Conservation (phyloP, 306 rosid species). For the Hylodesmum podocarpum region DNA sequence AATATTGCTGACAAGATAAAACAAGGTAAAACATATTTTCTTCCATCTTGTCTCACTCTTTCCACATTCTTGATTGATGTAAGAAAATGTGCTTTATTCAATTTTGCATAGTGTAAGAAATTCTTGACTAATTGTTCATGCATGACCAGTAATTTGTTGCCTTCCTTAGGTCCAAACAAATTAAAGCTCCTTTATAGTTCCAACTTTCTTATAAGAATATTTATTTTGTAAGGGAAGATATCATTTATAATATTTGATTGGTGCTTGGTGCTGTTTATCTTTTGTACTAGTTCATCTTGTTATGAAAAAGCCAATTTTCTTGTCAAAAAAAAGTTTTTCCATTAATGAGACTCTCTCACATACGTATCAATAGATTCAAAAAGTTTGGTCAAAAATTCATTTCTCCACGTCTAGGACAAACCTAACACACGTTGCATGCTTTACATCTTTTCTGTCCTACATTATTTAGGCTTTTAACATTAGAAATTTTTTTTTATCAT, state of each 20-base stretch:
- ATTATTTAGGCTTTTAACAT: slow-evolving; percentile 15
- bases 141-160: slow-evolving; percentile 30
- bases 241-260: neutral
- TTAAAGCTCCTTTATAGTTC: slow-evolving; percentile 28
- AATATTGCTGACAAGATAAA: neutral
- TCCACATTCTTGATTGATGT: neutral
- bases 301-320: slow-evolving; percentile 17
- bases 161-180: slow-evolving; percentile 40
- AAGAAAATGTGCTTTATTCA: neutral
- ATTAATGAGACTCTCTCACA: neutral
- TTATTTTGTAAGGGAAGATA: neutral
- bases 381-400: slow-evolving; percentile 47
- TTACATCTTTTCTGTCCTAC: neutral
- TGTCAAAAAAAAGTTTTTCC: slow-evolving; percentile 25
- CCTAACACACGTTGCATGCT: slow-evolving; percentile 9
- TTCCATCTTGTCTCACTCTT: slow-evolving; percentile 16
- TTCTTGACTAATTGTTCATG: slow-evolving; percentile 16
- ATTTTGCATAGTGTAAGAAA: neutral
- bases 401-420: slow-evolving; percentile 16
- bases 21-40: slow-evolving; percentile 12
- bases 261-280: slow-evolving; percentile 5
- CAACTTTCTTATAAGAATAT: neutral
- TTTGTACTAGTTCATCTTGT: slow-evolving; percentile 17
- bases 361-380: slow-evolving; percentile 29
- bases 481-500: neutral